Evolutionary conservation across 2,329 filamentous ascomycete species (phyloP), one percentile per base, ranked within the genome.

Genomic region (Claviceps spartinae): DNA sequence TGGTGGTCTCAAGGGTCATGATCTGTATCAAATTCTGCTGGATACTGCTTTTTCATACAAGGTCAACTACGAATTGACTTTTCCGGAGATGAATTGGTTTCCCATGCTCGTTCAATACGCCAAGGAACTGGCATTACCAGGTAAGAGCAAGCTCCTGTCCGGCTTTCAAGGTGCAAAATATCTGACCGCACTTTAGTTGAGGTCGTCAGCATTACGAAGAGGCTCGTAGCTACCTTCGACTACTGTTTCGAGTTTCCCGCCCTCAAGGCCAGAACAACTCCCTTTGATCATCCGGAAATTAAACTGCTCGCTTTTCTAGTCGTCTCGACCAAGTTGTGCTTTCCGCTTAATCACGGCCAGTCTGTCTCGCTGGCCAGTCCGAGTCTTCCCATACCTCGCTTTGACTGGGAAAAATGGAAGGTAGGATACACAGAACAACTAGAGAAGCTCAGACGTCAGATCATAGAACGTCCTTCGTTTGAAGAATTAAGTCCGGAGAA

Each of bases 391-490:
- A n/a, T 63, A 50, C 55, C 61, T 43, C 49, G 37, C 30, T 59
- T 96, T 52, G 72, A 91, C 62, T 97, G 91, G 91, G 56, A 66
- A 0, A 67, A 66, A 34, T 97, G 91, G 91, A 68, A 71, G 46
- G 64, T 70, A 3, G 67, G 71, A 45, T 50, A 20, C 78, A 79
- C 60, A 61, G 64, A 34, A 52, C 57, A 11, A 24, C 57, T 24
- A 47, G 53, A 26, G 58, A 59, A 37, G 14, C 52, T 4, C 22
- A 20, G 52, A 55, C 8, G 43, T 24, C 22, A n/a, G 36, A 47
- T 49, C 18, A 36, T 30, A 26, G 54, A 57, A 24, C 55, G 57
- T 4, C 53, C 54, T 7, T 51, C 75, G 58, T 73, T 80, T 61
- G 66, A 79, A 9, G 63, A 70, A n/a, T 64, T 85, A 22, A 76